A percentile compares a stretch with the other conserved stretches of the same genome.
Conservation (phyloP, 2,329 filamentous ascomycete genomes). For the Sporothrix globosa region DNA sequence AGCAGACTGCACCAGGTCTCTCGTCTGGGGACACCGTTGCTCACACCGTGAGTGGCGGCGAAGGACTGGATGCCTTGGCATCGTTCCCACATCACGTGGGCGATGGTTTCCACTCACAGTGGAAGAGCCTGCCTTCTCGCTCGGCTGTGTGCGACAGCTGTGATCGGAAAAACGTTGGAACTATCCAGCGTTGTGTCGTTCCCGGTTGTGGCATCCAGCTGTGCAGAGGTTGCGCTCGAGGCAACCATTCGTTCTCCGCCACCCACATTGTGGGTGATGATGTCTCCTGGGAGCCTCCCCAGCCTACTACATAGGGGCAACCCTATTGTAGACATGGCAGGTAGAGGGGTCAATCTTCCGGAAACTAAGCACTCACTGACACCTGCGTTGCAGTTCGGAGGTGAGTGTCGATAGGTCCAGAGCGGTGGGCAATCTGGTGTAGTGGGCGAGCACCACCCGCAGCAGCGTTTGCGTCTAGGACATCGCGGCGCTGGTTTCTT, state of each 20-base stretch:
- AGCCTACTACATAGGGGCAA: neutral
- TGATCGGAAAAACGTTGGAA: neutral
- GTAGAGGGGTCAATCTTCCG: neutral
- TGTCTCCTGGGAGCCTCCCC: neutral
- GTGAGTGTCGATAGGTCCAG: neutral
- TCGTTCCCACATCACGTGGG: neutral
- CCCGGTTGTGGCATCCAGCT: slow-evolving; percentile 16
- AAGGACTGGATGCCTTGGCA: neutral
- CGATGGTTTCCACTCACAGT: neutral
- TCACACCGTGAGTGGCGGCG: neutral
- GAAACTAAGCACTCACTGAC: neutral
- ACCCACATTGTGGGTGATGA: neutral
- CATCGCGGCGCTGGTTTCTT: too few species aligned
- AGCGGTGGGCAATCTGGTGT: neutral
- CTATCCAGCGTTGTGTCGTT: slow-evolving; percentile 17
- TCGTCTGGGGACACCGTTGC: neutral
- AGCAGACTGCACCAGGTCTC: neutral
- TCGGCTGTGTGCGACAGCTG: slow-evolving; percentile 22
- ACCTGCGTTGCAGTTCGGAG: neutral
- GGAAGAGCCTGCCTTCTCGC: neutral
- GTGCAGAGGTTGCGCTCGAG: neutral
- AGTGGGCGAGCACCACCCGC: neutral
- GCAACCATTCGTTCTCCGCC: neutral
- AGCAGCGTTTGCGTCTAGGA: neutral
- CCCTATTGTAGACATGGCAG: neutral